phyloP scores from a whole-genome alignment of 257 asterid genomes.

The Eucommia ulmoides region DNA sequence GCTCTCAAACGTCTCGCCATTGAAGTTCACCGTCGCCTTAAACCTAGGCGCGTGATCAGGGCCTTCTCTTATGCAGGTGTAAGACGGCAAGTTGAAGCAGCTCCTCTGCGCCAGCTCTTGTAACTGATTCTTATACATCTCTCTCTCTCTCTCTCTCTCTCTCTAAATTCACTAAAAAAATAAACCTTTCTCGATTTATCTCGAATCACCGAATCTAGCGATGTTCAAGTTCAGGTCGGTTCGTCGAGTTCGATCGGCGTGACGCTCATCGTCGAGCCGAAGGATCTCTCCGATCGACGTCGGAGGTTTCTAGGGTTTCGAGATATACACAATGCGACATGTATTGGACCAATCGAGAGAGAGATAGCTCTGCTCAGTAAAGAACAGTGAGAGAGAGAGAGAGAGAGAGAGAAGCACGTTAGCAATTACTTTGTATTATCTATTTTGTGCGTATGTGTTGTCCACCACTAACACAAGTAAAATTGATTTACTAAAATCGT shows the following conservation, averaged over 20 bases:
- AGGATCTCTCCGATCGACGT: neutral
- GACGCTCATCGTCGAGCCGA: neutral
- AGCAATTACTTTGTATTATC: too few relatives aligned
- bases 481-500: too few relatives aligned
- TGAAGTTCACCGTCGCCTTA: slow-evolving; percentile 59
- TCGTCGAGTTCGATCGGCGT: neutral
- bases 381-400: too few relatives aligned
- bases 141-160: neutral
- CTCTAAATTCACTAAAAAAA: neutral
- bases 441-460: too few relatives aligned
- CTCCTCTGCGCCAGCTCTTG: slow-evolving; percentile 92
- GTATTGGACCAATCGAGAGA: too few relatives aligned
- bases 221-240: neutral
- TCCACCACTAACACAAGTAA: too few relatives aligned
- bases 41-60: slow-evolving; percentile 95
- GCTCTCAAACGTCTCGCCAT: slow-evolving; percentile 60
- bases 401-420: too few relatives aligned
- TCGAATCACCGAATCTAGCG: neutral
- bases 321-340: too few relatives aligned
- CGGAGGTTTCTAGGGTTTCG: neutral
- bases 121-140: slow-evolving; percentile 86
- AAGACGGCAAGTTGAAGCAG: slow-evolving; percentile 77
- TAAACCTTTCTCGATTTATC: neutral
- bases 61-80: slow-evolving; percentile 66
- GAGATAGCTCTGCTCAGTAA: too few relatives aligned